Evolutionary conservation across 176 grass and related monocot genomes (phyloP).

Genomic region (Carex myosuroides): DNA sequence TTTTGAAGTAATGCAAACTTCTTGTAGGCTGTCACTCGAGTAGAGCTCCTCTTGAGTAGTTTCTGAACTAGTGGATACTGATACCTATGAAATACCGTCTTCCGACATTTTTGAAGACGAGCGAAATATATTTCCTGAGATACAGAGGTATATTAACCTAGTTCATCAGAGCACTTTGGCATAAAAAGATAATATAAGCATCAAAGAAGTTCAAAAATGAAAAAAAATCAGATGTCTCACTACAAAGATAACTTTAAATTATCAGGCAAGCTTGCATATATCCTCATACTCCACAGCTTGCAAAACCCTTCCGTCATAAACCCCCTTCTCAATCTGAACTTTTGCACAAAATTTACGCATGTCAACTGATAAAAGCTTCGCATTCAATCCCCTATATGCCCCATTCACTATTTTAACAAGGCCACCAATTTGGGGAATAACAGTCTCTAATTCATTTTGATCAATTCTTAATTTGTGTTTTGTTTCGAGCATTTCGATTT

Average conservation of each 20-base stretch:
- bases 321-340: conserved; percentile 79
- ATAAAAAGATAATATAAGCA: not conserved
- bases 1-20: too few relatives aligned
- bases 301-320: conserved; percentile 87
- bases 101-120: too few relatives aligned
- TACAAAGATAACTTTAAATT: not conserved
- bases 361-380: conserved; percentile 66
- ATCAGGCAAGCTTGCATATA: conserved; percentile 67
- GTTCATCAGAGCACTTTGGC: not conserved
- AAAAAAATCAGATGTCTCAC: not conserved
- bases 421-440: conserved; percentile 85
- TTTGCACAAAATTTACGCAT: conserved; percentile 67
- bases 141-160: not conserved
- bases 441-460: conserved; percentile 89
- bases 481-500: conserved; percentile 85
- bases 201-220: not conserved
- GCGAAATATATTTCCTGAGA: not conserved
- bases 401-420: conserved; percentile 79
- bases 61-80: too few relatives aligned
- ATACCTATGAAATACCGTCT: too few relatives aligned
- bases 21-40: too few relatives aligned
- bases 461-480: conserved; percentile 88
- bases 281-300: conserved; percentile 78
- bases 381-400: conserved; percentile 70
- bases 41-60: too few relatives aligned